Base-by-base conservation (phyloP, 768 basidiomycete genomes). In the Rhodosporidiobolus sp. region DNA sequence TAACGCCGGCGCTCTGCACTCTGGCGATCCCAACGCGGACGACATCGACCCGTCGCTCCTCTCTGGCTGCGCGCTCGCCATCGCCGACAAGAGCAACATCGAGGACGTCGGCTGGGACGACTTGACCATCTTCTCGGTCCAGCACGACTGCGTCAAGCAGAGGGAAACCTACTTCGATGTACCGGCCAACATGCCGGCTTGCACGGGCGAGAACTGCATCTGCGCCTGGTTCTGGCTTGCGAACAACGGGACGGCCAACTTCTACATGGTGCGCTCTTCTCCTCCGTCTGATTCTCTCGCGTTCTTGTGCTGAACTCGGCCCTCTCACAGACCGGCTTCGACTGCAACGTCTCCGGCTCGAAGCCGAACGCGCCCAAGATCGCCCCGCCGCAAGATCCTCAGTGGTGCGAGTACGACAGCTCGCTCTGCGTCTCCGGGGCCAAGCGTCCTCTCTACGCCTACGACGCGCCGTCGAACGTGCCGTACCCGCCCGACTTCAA, bases 131-230 rank as follows among this genome's bases (percentile, higher is more conserved):
- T 76, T 79, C 64, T 78, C 77, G 20, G 74, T 79, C 22, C 74
- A 80, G 57, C 73, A 78, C 54, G 64, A 73, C 17, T 79, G 80
- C 60, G 77, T 79, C 34, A 55, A 75, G 52, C 67, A 74, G 53
- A 62, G 76, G 48, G 50, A 72, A 30, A 78, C 76, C 5, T 19
- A 65, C 11, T 80, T 80, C 68, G 65, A 75, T 22, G 70, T 80
- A 38, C 80, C 80, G 1, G 65, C 72, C 26, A 72, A 78, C 58
- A 73, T 80, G 60, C 80, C 80, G 2, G 57, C 73, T 1, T 80
- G 80, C 60, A 78, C 80, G 16, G 76, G 77, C 24, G 75, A 75
- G 11, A 77, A 78, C 26, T 80, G 80, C 63, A 77, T 77, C 38
- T 79, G 79, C 69, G 72, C 66, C 7, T 79, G 77, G 76, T 67